A percentile compares a stretch with the other conserved stretches of the same genome.
These are phyloP conservation scores for Psilocybe cyanescens DNA, from an alignment of 768 basidiomycete genomes.

Conservation along the genomic window DNA sequence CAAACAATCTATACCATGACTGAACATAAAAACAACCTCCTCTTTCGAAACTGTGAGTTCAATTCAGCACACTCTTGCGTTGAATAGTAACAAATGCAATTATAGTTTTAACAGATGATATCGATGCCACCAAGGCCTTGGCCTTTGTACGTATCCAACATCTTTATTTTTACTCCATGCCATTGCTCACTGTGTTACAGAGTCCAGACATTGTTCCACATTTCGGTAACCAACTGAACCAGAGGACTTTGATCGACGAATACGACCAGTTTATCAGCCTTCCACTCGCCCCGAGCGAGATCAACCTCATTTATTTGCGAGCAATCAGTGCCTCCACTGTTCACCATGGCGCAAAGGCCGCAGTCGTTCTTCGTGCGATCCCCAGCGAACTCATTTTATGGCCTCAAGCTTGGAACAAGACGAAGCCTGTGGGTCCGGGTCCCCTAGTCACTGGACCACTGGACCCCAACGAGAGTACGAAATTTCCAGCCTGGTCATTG, in stretches of 20 bases:
- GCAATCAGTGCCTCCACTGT: not conserved
- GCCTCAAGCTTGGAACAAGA: not conserved
- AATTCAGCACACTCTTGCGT: not conserved
- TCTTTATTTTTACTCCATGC: not conserved
- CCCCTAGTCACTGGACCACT: not conserved
- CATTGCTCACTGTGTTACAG: not conserved
- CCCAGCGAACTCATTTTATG: conserved; percentile 1
- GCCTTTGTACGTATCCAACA: not conserved
- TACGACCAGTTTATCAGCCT: not conserved
- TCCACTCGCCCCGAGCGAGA: not conserved
- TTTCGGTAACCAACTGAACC: not conserved
- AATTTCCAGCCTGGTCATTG: no score
- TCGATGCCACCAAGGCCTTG: not conserved
- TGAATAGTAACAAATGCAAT: not conserved
- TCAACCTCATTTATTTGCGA: not conserved
- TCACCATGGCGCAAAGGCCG: not conserved
- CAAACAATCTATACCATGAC: no score
- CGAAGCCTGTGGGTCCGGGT: not conserved
- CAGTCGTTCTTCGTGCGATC: not conserved
- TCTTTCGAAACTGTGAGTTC: not conserved
- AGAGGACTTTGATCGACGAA: not conserved
- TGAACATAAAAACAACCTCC: not conserved
- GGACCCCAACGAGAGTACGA: not conserved
- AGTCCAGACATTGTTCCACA: not conserved
- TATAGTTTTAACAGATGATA: not conserved